Percentiles rank a stretch among this genome's conserved stretches.
Evolutionary conservation across 805 yeast species (phyloP).

Genomic region (Candida rishiriensis): DNA sequence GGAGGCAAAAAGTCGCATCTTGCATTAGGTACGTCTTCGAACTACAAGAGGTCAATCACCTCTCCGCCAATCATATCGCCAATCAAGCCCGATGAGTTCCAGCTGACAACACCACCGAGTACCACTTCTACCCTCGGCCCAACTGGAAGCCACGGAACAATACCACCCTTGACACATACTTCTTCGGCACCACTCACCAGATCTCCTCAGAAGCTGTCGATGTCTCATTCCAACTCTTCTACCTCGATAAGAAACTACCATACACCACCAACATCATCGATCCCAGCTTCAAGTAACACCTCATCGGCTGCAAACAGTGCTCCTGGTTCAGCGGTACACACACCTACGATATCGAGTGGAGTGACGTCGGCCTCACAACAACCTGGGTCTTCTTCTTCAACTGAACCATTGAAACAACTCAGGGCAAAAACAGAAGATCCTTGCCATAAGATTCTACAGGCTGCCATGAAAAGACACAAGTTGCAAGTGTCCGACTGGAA

Average conservation of each 20-base stretch:
- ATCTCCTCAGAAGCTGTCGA: neutral
- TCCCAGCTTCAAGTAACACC: neutral
- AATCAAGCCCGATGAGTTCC: constrained; percentile 8
- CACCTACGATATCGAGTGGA: neutral
- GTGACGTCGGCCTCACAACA: constrained; percentile 1
- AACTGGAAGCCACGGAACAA: neutral
- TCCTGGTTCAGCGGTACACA: neutral
- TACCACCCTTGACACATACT: neutral
- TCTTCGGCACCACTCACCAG: neutral
- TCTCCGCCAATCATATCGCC: constrained; percentile 19
- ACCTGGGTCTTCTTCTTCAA: constrained; percentile 4
- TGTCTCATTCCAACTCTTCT: constrained; percentile 22
- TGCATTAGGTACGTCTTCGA: constrained; percentile 1
- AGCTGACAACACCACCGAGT: neutral
- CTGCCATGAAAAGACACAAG: constrained; percentile 82
- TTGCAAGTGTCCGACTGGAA: constrained; percentile 78
- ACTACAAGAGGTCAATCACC: constrained; percentile 11
- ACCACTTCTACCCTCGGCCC: neutral
- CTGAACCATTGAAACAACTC: constrained; percentile 76
- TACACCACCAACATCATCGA: neutral
- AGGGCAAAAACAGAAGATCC: constrained; percentile 89
- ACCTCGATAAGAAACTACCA: constrained; percentile 17
- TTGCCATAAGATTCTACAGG: constrained; percentile 80
- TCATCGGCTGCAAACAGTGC: neutral
- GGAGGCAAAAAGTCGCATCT: constrained; percentile 3